phyloP scores from a whole-genome alignment of 129 eudicot genomes.

The Tagetes erecta region DNA sequence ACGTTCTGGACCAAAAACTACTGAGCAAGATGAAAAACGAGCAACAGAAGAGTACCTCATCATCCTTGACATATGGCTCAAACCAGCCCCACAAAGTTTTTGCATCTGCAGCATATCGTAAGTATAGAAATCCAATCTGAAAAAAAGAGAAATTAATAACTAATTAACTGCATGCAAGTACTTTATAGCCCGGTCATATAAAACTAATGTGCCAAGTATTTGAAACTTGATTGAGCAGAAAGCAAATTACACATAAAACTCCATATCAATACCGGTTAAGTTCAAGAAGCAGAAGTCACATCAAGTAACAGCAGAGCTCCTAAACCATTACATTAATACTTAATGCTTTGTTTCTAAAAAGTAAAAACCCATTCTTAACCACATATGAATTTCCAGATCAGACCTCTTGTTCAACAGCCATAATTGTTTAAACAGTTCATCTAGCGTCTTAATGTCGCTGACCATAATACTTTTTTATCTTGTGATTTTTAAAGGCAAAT shows the following conservation, averaged over 20 bases:
- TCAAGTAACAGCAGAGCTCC: not conserved
- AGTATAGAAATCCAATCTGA: slow-evolving; percentile 92
- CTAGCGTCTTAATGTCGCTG: not conserved
- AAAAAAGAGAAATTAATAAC: slow-evolving; percentile 5
- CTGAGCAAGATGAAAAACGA: not conserved
- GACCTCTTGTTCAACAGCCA: not conserved
- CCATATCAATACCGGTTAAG: not conserved
- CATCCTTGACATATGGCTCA: slow-evolving; percentile 89
- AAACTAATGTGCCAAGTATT: not conserved
- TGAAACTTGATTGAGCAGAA: not conserved
- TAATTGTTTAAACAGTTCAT: not conserved
- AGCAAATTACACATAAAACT: slow-evolving; percentile 4
- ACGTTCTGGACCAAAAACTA: not conserved
- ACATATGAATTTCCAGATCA: not conserved
- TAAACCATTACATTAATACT: not conserved
- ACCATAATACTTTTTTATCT: not conserved
- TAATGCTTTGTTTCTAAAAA: slow-evolving; percentile 6
- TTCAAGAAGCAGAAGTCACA: not conserved
- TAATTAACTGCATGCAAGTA: slow-evolving; percentile 1
- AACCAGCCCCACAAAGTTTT: slow-evolving; percentile 95
- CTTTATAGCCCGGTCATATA: not conserved
- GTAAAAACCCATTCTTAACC: slow-evolving; percentile 3
- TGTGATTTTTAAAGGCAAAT: not conserved
- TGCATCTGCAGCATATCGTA: slow-evolving; percentile 95
- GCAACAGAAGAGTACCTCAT: slow-evolving; percentile 58